Conservation (phyloP, 1,139 yeast genomes). For the Debaryomycetaceae sp. region DNA sequence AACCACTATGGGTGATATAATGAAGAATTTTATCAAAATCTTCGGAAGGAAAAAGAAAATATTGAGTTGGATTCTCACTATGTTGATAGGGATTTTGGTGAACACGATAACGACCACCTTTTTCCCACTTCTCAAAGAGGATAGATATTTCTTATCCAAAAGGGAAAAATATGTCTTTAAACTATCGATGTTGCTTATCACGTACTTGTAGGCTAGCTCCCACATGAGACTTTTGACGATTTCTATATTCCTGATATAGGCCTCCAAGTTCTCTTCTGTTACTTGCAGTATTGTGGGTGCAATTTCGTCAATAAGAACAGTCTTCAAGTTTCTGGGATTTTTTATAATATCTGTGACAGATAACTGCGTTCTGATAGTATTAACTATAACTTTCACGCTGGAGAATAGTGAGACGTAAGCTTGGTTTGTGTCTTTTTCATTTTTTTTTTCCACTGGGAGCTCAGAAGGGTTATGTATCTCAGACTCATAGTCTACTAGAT, state of each 20-base stretch:
- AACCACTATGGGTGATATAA: slow-evolving; percentile 13
- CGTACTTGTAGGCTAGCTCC: slow-evolving; percentile 16
- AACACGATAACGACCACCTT: slow-evolving; percentile 10
- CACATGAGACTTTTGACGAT: slow-evolving; percentile 12
- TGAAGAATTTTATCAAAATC: slow-evolving; percentile 13
- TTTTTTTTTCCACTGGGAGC: background rate
- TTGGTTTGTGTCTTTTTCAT: background rate
- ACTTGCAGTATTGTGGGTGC: slow-evolving; percentile 7
- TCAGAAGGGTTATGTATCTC: background rate
- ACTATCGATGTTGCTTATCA: slow-evolving; percentile 6
- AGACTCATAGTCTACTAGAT: slow-evolving; percentile 3
- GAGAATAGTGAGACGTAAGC: slow-evolving; percentile 1
- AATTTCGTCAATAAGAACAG: slow-evolving; percentile 9
- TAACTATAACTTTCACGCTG: slow-evolving; percentile 3
- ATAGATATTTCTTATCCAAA: slow-evolving; percentile 4
- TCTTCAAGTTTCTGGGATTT: slow-evolving; percentile 10
- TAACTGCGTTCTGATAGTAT: slow-evolving; percentile 7
- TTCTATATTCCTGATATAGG: slow-evolving; percentile 6
- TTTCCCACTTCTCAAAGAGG: slow-evolving; percentile 9
- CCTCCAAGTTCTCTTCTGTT: slow-evolving; percentile 2
- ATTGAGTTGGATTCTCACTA: slow-evolving; percentile 13
- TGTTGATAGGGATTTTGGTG: slow-evolving; percentile 16
- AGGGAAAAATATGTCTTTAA: background rate
- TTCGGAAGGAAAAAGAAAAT: slow-evolving; percentile 18
- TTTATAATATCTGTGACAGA: slow-evolving; percentile 11